Evolutionary conservation across 23 red algal genomes (phyloP), one percentile per base, ranked within the genome.

Genomic region (Cyanidioschyzon merolae): DNA sequence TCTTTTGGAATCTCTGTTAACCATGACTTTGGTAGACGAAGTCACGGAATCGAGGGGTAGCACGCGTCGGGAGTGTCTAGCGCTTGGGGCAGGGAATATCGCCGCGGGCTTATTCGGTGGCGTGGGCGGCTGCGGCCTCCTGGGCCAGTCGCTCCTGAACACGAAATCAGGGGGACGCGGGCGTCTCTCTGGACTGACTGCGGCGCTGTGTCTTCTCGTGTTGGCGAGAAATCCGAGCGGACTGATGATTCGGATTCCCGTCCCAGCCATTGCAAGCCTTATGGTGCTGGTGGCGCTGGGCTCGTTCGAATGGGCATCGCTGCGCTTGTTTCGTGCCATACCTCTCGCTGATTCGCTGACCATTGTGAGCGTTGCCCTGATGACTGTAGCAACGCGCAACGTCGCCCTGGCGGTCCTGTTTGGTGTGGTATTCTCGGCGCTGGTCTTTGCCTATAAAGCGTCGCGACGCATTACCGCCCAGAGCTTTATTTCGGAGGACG

Each of bases 221-320:
- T 80, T 41, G n/a, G 32, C 57, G 3, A 12, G 41, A 2, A 26
- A 25, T 59, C 15, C 36, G 17, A 30, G 25, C 2, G 38, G 38
- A 21, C 3, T 41, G 38, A 3, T 80, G 26, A 25, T 67, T 30
- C 16, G 34, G 17, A n/a, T 80, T 15, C 77, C 77, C 12, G 51
- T 80, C 7, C n/a, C 38, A 2, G 41, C 77, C 12, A 39, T 80
- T 30, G 41, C 58, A 26, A 57, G 77, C 29, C 27, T 80, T 2
- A 54, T 80, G 77, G 29, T 80, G 7, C n/a, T 80, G 77, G 77
- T 67, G 77, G 77, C 57, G 3, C 29, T 80, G 3, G 37, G 38
- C 29, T 67, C 77, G n/a, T 80, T 80, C 29, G 38, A 59, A 21
- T 80, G 77, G 77, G 34, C 29, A 24, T 30, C 51, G n/a, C 37